Evolutionary conservation across 192 early-diverging fungal species (phyloP).

Genomic region (Rhizophlyctis rosea): DNA sequence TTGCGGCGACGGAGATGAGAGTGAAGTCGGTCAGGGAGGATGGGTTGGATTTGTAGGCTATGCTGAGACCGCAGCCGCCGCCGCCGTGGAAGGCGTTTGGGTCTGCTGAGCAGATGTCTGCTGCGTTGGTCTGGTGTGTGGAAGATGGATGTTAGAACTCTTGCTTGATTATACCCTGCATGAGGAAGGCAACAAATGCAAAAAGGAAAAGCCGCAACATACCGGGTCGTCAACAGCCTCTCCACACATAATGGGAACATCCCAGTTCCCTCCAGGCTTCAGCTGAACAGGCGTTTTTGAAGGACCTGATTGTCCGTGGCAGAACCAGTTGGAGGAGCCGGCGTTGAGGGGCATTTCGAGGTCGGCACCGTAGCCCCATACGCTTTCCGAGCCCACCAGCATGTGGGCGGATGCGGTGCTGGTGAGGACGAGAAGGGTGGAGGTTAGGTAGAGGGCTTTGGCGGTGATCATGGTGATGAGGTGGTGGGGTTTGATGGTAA

Average conservation of each 20-base stretch:
- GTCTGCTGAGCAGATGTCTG: slow-evolving; percentile 18
- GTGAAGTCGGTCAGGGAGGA: slow-evolving; percentile 11
- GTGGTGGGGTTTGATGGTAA: no score
- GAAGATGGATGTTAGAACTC: no score
- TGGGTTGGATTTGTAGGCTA: slow-evolving; percentile 16
- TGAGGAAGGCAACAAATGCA: no score
- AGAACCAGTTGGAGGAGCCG: slow-evolving; percentile 22
- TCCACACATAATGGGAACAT: slow-evolving; percentile 15
- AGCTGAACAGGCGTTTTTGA: slow-evolving; percentile 8
- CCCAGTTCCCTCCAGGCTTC: slow-evolving; percentile 8
- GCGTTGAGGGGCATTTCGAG: slow-evolving; percentile 22
- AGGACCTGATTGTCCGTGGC: slow-evolving; percentile 9
- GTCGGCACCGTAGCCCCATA: slow-evolving; percentile 1
- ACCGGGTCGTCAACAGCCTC: no score
- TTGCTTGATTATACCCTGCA: no score
- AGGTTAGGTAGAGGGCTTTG: background rate
- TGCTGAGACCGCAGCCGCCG: slow-evolving; percentile 25
- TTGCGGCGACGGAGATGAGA: slow-evolving; percentile 8
- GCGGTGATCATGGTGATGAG: background rate
- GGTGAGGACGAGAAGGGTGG: background rate
- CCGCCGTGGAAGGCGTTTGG: slow-evolving; percentile 14
- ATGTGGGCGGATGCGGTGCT: background rate
- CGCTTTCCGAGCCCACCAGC: background rate
- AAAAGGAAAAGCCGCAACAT: no score
- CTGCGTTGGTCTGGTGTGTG: background rate